A percentile compares a stretch with the other conserved stretches of the same genome.
Evolutionary conservation across 345 rosid genomes (phyloP).

Genomic region (Bruguiera sexangula): DNA sequence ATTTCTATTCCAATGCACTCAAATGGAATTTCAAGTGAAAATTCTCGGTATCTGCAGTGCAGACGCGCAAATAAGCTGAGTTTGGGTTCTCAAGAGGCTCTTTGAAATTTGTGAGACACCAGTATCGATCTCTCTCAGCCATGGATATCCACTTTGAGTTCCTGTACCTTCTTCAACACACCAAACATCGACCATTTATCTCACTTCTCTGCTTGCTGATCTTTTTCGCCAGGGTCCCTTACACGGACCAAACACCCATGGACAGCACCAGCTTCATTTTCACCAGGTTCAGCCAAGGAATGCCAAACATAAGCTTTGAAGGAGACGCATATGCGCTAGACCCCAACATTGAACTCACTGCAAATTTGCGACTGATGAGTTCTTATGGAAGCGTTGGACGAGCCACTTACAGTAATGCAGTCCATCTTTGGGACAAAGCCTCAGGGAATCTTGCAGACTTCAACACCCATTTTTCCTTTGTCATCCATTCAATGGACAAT

Average conservation of each 20-base stretch:
- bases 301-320: not conserved
- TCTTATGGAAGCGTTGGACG: constrained; percentile 2
- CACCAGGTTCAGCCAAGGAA: not conserved
- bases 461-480: constrained; percentile 13
- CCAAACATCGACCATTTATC: no score
- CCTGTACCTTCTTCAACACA: no score
- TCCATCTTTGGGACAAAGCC: constrained; percentile 20
- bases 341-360: not conserved
- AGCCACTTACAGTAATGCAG: not conserved
- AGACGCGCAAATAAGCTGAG: no score
- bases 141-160: no score
- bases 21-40: no score
- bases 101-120: no score
- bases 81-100: no score
- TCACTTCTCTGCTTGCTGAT: no score
- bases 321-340: not conserved
- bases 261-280: not conserved
- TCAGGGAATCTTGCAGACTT: constrained; percentile 9
- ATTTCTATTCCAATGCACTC: no score
- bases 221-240: not conserved
- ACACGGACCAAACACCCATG: not conserved
- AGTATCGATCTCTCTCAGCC: no score
- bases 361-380: not conserved
- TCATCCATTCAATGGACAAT: not conserved
- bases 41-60: no score